These are phyloP conservation scores for Hypocrella siamensis DNA, from an alignment of 2,329 filamentous ascomycete genomes.

Conservation along the genomic window DNA sequence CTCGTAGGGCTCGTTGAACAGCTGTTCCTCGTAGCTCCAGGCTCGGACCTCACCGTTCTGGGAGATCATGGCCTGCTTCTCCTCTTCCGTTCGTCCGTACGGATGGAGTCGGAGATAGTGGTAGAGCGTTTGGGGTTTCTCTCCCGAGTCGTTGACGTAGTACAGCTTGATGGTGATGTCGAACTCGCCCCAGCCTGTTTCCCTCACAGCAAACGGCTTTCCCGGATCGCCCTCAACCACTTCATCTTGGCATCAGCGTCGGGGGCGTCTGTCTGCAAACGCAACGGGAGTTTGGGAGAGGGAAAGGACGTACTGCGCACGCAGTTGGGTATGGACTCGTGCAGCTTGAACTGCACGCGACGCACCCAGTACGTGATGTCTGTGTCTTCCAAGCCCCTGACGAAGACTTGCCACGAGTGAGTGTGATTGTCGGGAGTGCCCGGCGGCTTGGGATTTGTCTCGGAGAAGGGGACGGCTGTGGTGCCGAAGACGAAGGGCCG, in stretches of 20 bases:
- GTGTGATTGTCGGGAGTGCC: constrained; percentile 80
- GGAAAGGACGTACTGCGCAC: constrained; percentile 48
- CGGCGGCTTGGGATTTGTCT: constrained; percentile 62
- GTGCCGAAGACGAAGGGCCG: constrained; percentile 61
- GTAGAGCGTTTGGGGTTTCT: constrained; percentile 93
- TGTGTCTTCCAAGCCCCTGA: constrained; percentile 75
- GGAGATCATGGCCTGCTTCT: constrained; percentile 43
- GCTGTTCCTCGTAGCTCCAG: constrained; percentile 82
- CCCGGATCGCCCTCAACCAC: constrained; percentile 55
- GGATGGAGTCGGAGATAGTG: constrained; percentile 85
- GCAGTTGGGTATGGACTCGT: constrained; percentile 90
- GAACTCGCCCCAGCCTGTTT: constrained; percentile 98
- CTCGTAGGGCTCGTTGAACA: constrained; percentile 95
- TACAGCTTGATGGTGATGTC: constrained; percentile 91
- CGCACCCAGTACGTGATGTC: constrained; percentile 93
- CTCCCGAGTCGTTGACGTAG: constrained; percentile 72
- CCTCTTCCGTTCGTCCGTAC: constrained; percentile 68
- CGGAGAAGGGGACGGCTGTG: constrained; percentile 65
- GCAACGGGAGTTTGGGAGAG: neutral
- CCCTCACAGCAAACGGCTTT: constrained; percentile 67
- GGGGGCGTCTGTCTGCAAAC: too few species aligned
- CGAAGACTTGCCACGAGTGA: constrained; percentile 91
- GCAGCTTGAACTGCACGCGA: constrained; percentile 94
- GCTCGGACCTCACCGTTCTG: constrained; percentile 52
- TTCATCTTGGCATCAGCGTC: constrained; percentile 13